Conservation (phyloP, 179 eudicot species). For the Beta corolliflora region DNA sequence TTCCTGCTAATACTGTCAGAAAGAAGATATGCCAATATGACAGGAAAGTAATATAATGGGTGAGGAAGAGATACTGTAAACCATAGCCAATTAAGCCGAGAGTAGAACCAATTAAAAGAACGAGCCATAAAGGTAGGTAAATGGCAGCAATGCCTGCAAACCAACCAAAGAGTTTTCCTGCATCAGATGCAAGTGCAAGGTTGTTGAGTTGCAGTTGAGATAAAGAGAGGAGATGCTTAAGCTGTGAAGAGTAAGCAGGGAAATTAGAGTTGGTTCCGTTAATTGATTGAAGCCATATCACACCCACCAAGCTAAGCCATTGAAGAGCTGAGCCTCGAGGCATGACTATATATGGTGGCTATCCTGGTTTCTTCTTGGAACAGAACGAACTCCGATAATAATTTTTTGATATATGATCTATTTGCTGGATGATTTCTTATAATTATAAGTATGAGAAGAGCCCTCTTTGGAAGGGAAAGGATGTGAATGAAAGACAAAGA, state of each 20-base stretch:
- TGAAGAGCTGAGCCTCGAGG: constrained; percentile 41
- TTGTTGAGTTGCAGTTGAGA: constrained; percentile 90
- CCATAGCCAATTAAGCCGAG: constrained; percentile 80
- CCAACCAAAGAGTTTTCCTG: constrained; percentile 83
- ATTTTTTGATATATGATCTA: not conserved
- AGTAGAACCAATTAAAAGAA: constrained; percentile 65
- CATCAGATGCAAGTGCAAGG: constrained; percentile 91
- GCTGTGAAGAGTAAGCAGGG: constrained; percentile 85
- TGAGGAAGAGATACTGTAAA: constrained; percentile 61
- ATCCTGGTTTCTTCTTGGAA: not conserved
- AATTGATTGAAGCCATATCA: constrained; percentile 84
- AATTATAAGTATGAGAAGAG: not conserved
- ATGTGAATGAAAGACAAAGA: constrained; percentile 13
- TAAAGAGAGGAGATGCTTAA: constrained; percentile 65
- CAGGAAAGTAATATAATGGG: constrained; percentile 37
- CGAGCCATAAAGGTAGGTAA: constrained; percentile 71
- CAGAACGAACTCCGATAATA: not conserved
- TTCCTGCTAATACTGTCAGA: constrained; percentile 76
- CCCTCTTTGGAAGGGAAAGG: constrained; percentile 13
- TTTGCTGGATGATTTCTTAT: not conserved
- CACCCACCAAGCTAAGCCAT: constrained; percentile 78
- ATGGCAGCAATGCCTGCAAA: constrained; percentile 71
- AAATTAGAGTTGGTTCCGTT: constrained; percentile 88
- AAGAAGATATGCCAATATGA: constrained; percentile 54
- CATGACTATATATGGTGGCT: constrained; percentile 19